phyloP scores from a whole-genome alignment of 2,329 filamentous ascomycete species.

The Ceratocystis destructans region DNA sequence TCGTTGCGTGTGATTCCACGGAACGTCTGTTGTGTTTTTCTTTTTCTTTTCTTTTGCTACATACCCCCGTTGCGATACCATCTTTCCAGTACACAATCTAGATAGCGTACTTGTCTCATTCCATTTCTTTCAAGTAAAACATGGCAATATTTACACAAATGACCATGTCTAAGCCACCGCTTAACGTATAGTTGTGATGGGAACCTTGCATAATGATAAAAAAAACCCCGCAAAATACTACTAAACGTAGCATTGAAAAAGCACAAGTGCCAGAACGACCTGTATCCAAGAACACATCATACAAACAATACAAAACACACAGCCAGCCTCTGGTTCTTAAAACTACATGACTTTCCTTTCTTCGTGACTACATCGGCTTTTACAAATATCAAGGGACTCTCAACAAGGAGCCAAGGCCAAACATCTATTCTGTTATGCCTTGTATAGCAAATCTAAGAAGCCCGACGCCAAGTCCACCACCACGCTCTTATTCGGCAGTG shows the following conservation, averaged over 20 bases:
- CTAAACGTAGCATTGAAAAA: neutral
- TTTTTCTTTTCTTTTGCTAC: neutral
- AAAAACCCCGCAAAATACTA: neutral
- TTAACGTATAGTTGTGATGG: neutral
- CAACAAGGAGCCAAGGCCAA: neutral
- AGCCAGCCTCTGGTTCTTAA: neutral
- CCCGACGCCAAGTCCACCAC: conserved; percentile 81
- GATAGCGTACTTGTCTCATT: neutral
- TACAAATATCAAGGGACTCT: neutral
- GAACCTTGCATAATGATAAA: neutral
- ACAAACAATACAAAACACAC: neutral
- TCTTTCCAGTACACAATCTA: neutral
- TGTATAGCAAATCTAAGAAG: conserved; percentile 87
- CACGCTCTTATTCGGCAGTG: conserved; percentile 87
- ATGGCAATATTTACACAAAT: too few species aligned
- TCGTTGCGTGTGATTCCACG: neutral
- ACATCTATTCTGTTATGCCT: conserved; percentile 41
- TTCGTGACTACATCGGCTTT: neutral
- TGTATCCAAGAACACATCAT: neutral
- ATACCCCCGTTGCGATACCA: conserved; percentile 4
- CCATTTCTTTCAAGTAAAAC: neutral
- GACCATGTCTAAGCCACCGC: neutral
- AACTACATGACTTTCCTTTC: neutral
- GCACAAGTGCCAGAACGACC: neutral
- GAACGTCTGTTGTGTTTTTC: neutral